A percentile compares a stretch with the other conserved stretches of the same genome.
Conservation (phyloP, 2,329 filamentous ascomycete genomes). For the Sordariomycetes sp. region DNA sequence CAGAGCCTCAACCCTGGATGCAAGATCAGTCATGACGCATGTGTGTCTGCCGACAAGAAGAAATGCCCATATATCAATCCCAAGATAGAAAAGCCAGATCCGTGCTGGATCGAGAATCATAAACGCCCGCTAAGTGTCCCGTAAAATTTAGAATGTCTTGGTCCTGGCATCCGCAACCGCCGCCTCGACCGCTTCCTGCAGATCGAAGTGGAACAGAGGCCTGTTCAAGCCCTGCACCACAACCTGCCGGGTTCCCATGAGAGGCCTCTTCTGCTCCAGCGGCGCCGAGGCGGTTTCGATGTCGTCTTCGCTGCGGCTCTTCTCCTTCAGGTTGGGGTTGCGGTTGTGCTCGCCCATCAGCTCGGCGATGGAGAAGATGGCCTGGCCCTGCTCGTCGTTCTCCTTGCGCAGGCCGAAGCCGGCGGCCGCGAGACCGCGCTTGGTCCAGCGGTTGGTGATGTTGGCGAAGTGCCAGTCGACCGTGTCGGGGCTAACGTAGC, state of each 20-base stretch:
- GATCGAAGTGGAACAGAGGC: slow-evolving; percentile 43
- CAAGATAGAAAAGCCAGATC: not conserved
- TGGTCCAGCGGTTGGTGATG: slow-evolving; percentile 45
- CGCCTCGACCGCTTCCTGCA: slow-evolving; percentile 38
- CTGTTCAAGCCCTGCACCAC: slow-evolving; percentile 36
- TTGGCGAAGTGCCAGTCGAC: slow-evolving; percentile 44
- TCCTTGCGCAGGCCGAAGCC: slow-evolving; percentile 37
- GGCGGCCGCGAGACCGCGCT: slow-evolving; percentile 42
- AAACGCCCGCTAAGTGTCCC: not conserved
- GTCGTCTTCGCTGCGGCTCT: slow-evolving; percentile 27
- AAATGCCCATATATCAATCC: not conserved
- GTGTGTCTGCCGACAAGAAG: too few species aligned
- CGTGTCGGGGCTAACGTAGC: slow-evolving; percentile 33
- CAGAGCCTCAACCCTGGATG: not conserved
- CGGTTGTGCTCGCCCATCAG: slow-evolving; percentile 47
- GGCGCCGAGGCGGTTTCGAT: slow-evolving; percentile 8
- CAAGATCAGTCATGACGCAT: not conserved
- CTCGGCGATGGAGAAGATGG: slow-evolving; percentile 89
- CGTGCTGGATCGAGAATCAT: not conserved
- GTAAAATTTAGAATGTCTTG: slow-evolving; percentile 7
- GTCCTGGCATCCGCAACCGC: slow-evolving; percentile 25
- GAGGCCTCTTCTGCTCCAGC: slow-evolving; percentile 17
- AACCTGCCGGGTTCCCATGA: slow-evolving; percentile 18
- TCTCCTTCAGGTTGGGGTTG: slow-evolving; percentile 43
- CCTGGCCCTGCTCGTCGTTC: slow-evolving; percentile 23